phyloP scores from a whole-genome alignment of 2,329 filamentous ascomycete genomes.

The Penicillium sp. region DNA sequence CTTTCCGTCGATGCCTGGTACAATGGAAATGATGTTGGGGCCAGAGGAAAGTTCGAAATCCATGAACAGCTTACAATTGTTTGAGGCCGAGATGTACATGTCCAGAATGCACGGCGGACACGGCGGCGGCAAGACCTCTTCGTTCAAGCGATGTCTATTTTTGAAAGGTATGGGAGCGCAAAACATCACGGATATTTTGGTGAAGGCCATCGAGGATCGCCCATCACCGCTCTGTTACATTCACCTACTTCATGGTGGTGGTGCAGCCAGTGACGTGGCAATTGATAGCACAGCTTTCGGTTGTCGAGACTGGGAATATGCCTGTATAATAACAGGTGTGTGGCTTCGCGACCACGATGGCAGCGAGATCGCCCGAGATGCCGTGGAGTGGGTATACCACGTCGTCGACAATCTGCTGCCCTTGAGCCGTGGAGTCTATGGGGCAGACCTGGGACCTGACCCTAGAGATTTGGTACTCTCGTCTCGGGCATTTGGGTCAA shows the following conservation, averaged over 20 bases:
- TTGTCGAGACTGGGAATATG: conserved; percentile 59
- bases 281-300: conserved; percentile 53
- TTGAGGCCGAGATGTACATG: conserved; percentile 58
- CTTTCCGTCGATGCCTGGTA: neutral
- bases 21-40: conserved; percentile 26
- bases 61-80: conserved; percentile 48
- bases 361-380: conserved; percentile 35
- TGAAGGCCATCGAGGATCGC: conserved; percentile 41
- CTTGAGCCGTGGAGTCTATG: conserved; percentile 49
- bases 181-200: conserved; percentile 18
- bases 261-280: conserved; percentile 43
- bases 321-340: conserved; percentile 58
- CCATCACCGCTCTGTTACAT: conserved; percentile 55
- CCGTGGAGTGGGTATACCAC: conserved; percentile 53
- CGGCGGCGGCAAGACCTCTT: conserved; percentile 52
- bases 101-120: conserved; percentile 56
- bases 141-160: conserved; percentile 61
- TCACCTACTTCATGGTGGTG: conserved; percentile 58
- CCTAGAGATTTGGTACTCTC: conserved; percentile 51
- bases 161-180: conserved; percentile 43
- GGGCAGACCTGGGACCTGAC: conserved; percentile 59
- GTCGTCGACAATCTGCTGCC: conserved; percentile 46
- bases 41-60: conserved; percentile 25
- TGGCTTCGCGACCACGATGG: conserved; percentile 51
- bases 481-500: conserved; percentile 52